Percentiles rank a stretch among this genome's conserved stretches.
phyloP scores from a whole-genome alignment of 331 rosid species.

The Rosa hybrid region DNA sequence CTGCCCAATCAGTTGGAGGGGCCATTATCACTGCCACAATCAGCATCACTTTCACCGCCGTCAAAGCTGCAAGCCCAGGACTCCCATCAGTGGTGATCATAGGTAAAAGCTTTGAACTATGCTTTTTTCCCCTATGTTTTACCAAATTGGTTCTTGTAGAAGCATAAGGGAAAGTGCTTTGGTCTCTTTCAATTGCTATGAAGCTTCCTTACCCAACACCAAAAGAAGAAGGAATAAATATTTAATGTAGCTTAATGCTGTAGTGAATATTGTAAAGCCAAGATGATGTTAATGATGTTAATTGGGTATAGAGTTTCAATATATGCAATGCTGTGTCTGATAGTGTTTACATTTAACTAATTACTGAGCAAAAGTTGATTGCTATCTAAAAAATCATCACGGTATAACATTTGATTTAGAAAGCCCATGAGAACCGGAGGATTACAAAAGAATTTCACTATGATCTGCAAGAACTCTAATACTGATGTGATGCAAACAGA shows the following conservation, averaged over 20 bases:
- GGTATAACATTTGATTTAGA: constrained; percentile 34
- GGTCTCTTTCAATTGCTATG: neutral
- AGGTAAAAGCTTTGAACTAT: no score
- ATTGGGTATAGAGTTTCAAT: neutral
- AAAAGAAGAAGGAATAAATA: neutral
- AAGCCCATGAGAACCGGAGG: constrained; percentile 29
- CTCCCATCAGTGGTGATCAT: neutral
- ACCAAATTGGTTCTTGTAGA: neutral
- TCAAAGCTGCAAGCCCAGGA: neutral
- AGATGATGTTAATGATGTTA: neutral
- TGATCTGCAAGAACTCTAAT: constrained; percentile 31
- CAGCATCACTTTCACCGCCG: neutral
- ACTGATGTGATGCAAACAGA: constrained; percentile 37
- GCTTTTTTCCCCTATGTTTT: no score
- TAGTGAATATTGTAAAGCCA: neutral
- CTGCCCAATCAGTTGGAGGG: neutral
- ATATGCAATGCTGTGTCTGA: neutral
- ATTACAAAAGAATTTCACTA: constrained; percentile 47
- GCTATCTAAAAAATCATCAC: neutral
- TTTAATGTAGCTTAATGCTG: neutral
- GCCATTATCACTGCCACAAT: neutral
- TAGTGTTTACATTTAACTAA: neutral
- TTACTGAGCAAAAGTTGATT: neutral
- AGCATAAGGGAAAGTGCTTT: neutral
- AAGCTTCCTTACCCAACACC: neutral